Evolutionary conservation across 2,329 filamentous ascomycete genomes (phyloP), one percentile per base, ranked within the genome.

Genomic region (Rhinocladiella mackenziei): DNA sequence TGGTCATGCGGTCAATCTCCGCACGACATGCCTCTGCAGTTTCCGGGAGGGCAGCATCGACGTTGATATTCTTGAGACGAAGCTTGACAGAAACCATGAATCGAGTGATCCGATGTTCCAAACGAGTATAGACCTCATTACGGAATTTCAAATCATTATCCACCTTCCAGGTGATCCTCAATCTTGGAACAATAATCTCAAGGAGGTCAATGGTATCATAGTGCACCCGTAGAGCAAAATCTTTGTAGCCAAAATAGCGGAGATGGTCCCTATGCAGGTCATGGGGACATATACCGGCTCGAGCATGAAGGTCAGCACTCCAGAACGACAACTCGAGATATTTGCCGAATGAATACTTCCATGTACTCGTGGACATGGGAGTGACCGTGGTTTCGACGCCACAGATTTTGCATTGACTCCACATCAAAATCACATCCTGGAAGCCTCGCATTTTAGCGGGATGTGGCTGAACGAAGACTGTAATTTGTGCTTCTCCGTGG

Each of bases 321-420:
- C 91, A 98, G 64, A 97, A 97, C 2, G 89, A 89, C 13, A 98
- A 73, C 65, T 98, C 92, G n/a, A 98, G 74, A 59, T 97, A 98
- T 65, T 98, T 98, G 8, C 88, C 92, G 60, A 98, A 94, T 0
- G 92, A 98, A 63, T 98, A 98, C 63, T 94, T 96, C 86, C 89
- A 98, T 0, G 89, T 94, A 58, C 81, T 89, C 44, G 89, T 82
- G 1, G 91, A 96, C 88, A 98, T 96, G 22, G 84, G 82, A 55
- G 86, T 85, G 35, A 89, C 82, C 28, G 88, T 86, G 0, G 91
- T 94, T 62, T 97, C 89, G 55, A 87, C 87, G 39, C 86, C 83
- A 64, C 94, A 98, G 20, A 86, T 75, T 58, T 94, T 92, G 70
- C 92, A 98, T 57, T 84, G 88, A 55, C 88, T 97, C 94, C 94